Conservation (phyloP, 768 basidiomycete species). For the Daedalea quercina region DNA sequence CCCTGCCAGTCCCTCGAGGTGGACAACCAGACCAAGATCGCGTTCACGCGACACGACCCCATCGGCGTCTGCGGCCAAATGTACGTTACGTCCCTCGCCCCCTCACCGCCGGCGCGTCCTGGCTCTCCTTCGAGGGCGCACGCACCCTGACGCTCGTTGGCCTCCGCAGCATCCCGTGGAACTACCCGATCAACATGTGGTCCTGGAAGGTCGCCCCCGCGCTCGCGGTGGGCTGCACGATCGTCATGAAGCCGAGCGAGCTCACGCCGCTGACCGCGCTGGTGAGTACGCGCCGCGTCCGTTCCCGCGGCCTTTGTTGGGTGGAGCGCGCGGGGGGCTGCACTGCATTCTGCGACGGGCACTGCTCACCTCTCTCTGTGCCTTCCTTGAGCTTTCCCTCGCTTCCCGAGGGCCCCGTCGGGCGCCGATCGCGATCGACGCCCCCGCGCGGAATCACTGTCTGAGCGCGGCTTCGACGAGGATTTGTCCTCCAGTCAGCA, state of each 20-base stretch:
- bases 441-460: no score
- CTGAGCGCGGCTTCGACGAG: no score
- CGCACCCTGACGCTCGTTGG: background rate
- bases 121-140: background rate
- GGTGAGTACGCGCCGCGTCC: slow-evolving; percentile 28
- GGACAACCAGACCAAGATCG: slow-evolving; percentile 73
- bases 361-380: no score
- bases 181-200: slow-evolving; percentile 89
- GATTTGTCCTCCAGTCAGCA: no score
- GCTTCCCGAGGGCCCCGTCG: no score
- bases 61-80: slow-evolving; percentile 95
- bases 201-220: slow-evolving; percentile 93
- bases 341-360: no score
- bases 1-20: slow-evolving; percentile 62
- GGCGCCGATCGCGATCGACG: no score
- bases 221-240: slow-evolving; percentile 84
- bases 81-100: slow-evolving; percentile 30
- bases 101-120: background rate
- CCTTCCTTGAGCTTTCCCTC: no score
- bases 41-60: slow-evolving; percentile 84
- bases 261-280: slow-evolving; percentile 79
- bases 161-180: slow-evolving; percentile 75
- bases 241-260: slow-evolving; percentile 95
- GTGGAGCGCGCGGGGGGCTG: no score
- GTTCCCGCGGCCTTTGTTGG: background rate